Evolutionary conservation across 495 filamentous ascomycete genomes (phyloP), one percentile per base, ranked within the genome.

Genomic region (Hypoxylon lenormandii): DNA sequence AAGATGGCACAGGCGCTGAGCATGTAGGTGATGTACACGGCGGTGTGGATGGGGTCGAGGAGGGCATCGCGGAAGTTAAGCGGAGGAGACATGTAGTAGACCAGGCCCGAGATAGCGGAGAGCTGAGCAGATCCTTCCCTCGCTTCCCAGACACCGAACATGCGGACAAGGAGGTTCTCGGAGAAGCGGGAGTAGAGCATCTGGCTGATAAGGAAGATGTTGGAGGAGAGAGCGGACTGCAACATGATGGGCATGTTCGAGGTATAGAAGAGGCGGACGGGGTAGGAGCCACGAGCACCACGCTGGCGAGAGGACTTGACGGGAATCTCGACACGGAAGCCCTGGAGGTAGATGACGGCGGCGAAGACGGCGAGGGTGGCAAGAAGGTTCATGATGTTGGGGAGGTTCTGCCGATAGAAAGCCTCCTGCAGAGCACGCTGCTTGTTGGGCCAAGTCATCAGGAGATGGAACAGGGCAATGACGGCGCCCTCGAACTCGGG

Each of bases 161-260:
- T 90, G 77, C 90, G 91, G 81, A 98, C 94, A 33, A 99, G 88
- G 54, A 99, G 90, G 83, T 99, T 98, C 78, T 99, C 96, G 11
- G 92, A 92, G 85, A 99, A 97, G 80, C 94, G 92, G 26, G 90
- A 96, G 88, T 95, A 98, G 72, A 99, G 87, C 95, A 98, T 97
- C 85, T 99, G 96, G 77, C 88, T 92, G 84, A 99, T 89, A 48
- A 98, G 83, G 89, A 99, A 99, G 83, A 99, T 89, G 86, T 99
- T 98, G 84, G 96, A 97, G 73, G 92, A 96, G 63, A 99, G 87
- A 54, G 96, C 94, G 42, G 93, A 96, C 84, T 98, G 96, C 70
- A 99, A 86, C 96, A 99, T 98, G 84, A 99, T 99, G 73, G 96
- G 96, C 96, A 99, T 92, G 87, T 92, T 92, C 73, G 88, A 91